Percentiles rank a stretch among this genome's conserved stretches.
Evolutionary conservation across 345 rosid species (phyloP).

Genomic region (Psidium friedrichsthalianum): DNA sequence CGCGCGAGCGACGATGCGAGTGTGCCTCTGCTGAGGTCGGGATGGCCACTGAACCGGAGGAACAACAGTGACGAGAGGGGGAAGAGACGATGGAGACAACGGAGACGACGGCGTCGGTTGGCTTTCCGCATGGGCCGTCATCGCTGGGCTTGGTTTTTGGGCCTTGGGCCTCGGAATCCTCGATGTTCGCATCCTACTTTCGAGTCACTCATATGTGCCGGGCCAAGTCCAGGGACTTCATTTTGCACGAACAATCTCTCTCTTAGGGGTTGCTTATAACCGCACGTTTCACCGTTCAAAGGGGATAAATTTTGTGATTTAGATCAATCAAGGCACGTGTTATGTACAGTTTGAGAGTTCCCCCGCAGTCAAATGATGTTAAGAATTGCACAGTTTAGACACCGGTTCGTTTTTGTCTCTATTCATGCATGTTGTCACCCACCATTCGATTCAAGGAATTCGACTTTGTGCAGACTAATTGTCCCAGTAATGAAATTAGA

Average conservation of each 20-base stretch:
- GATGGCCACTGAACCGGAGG: background rate
- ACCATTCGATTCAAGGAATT: background rate
- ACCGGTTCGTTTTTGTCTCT: background rate
- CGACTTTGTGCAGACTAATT: background rate
- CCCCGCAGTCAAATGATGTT: background rate
- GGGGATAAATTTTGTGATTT: background rate
- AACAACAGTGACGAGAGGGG: background rate
- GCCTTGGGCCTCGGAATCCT: background rate
- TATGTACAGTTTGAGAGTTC: background rate
- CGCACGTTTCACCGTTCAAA: no score
- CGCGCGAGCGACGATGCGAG: background rate
- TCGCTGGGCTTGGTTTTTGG: background rate
- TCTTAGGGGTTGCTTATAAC: no score
- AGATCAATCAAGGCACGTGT: background rate
- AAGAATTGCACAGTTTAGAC: background rate
- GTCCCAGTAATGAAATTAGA: background rate
- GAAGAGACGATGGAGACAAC: no score
- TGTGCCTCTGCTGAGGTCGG: background rate
- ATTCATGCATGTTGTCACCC: background rate
- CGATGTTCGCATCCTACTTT: background rate
- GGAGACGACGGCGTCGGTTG: background rate
- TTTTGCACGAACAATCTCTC: background rate
- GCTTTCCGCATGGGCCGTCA: background rate
- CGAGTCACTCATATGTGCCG: background rate
- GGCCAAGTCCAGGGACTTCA: background rate